Conservation (phyloP, 2,329 filamentous ascomycete species). For the Neofusicoccum ribis region DNA sequence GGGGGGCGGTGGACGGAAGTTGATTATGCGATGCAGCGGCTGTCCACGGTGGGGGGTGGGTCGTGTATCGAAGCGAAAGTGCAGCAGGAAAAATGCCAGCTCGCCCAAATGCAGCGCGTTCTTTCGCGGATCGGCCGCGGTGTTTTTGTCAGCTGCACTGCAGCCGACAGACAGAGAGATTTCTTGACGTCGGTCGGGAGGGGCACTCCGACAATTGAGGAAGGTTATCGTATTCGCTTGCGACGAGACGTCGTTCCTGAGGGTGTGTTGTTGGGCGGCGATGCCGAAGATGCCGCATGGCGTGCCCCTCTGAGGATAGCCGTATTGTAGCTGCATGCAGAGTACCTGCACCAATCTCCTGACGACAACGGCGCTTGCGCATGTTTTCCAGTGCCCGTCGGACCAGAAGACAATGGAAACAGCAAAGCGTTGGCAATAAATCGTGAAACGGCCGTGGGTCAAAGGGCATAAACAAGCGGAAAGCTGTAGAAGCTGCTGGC, state of each 20-base stretch:
- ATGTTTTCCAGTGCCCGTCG: not conserved
- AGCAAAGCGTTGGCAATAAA: not conserved
- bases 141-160: not conserved
- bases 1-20: not conserved
- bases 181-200: not conserved
- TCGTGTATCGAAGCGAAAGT: not conserved
- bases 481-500: not conserved
- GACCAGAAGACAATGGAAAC: not conserved
- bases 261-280: not conserved
- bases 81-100: too few species aligned
- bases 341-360: not conserved
- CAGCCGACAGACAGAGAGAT: not conserved
- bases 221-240: constrained; percentile 12
- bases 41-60: not conserved
- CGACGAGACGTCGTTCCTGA: not conserved
- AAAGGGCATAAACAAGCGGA: not conserved
- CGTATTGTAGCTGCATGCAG: not conserved
- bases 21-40: too few species aligned
- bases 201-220: not conserved
- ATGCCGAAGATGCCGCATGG: not conserved
- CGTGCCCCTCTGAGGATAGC: not conserved
- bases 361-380: not conserved
- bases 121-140: too few species aligned
- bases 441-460: not conserved
- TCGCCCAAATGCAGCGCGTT: too few species aligned